Percentiles rank a stretch among this genome's conserved stretches.
Conservation (phyloP, 1,284 basidiomycete species). For the Cerrena zonata region DNA sequence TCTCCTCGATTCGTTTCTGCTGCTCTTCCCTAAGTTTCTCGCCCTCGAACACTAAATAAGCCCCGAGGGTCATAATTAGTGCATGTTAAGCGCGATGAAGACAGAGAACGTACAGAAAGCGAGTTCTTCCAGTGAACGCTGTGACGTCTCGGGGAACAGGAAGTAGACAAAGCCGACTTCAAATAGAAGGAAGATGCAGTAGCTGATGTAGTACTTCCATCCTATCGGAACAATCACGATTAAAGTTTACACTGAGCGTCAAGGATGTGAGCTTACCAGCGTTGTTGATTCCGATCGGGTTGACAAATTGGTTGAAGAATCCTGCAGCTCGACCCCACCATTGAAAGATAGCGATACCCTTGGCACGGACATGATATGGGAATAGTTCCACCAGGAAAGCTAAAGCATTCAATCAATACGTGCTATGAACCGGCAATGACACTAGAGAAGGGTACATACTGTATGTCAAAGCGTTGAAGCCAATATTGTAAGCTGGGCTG, state of each 20-base stretch:
- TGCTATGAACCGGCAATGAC: neutral
- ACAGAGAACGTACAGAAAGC: conserved; percentile 44
- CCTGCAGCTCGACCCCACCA: conserved; percentile 52
- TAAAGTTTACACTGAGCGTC: neutral
- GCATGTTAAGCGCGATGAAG: neutral
- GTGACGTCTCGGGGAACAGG: conserved; percentile 43
- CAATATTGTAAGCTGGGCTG: conserved; percentile 61
- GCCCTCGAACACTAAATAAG: conserved; percentile 40
- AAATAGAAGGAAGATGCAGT: conserved; percentile 31
- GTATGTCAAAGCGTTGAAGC: conserved; percentile 57
- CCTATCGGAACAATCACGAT: conserved; percentile 9
- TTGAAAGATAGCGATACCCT: conserved; percentile 60
- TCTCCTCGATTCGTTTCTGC: conserved; percentile 38
- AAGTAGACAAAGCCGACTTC: conserved; percentile 52
- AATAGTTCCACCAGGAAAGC: conserved; percentile 65
- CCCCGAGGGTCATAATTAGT: neutral
- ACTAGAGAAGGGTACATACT: no score
- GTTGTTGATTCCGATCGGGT: conserved; percentile 58
- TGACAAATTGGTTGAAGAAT: conserved; percentile 70
- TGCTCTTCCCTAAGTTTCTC: conserved; percentile 40
- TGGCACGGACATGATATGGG: conserved; percentile 60
- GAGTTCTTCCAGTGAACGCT: conserved; percentile 53
- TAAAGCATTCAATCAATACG: conserved; percentile 14
- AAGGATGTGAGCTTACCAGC: conserved; percentile 29
- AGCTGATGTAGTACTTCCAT: conserved; percentile 32